Evolutionary conservation across 108 stramenopile genomes (phyloP).

Genomic region (Fistulifera pelliculosa): DNA sequence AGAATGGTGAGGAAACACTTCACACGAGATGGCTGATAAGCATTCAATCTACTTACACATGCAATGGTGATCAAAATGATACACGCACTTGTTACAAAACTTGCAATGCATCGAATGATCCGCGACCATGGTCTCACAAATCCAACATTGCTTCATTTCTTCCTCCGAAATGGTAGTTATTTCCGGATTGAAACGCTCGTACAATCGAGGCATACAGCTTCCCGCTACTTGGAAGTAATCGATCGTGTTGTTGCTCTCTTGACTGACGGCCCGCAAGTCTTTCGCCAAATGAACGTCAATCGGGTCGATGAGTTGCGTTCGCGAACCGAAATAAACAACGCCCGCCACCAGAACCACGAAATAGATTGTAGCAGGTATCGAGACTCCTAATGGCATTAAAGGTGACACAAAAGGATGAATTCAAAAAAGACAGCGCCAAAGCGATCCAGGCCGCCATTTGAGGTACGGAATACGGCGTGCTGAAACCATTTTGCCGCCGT

Average conservation of each 20-base stretch:
- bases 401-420: constrained; percentile 55
- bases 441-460: constrained; percentile 78
- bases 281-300: constrained; percentile 44
- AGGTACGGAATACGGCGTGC: constrained; percentile 44
- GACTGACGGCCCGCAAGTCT: constrained; percentile 16
- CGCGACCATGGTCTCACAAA: constrained; percentile 64
- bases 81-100: constrained; percentile 91
- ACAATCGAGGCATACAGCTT: constrained; percentile 10
- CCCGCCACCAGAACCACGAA: constrained; percentile 21
- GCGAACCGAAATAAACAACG: constrained; percentile 41
- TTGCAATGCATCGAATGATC: constrained; percentile 87
- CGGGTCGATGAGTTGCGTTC: constrained; percentile 40
- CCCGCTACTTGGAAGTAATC: not conserved
- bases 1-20: too few relatives aligned
- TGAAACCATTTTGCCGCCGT: constrained; percentile 53
- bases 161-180: constrained; percentile 8
- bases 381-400: constrained; percentile 46
- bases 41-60: constrained; percentile 36
- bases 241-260: not conserved
- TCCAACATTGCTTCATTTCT: constrained; percentile 79
- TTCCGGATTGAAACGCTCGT: not conserved
- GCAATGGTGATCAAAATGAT: constrained; percentile 93
- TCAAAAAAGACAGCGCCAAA: constrained; percentile 50
- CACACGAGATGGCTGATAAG: too few relatives aligned
- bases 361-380: constrained; percentile 46